Conservation (phyloP, 352 stramenopile genomes). For the Globisporangium nagaii region DNA sequence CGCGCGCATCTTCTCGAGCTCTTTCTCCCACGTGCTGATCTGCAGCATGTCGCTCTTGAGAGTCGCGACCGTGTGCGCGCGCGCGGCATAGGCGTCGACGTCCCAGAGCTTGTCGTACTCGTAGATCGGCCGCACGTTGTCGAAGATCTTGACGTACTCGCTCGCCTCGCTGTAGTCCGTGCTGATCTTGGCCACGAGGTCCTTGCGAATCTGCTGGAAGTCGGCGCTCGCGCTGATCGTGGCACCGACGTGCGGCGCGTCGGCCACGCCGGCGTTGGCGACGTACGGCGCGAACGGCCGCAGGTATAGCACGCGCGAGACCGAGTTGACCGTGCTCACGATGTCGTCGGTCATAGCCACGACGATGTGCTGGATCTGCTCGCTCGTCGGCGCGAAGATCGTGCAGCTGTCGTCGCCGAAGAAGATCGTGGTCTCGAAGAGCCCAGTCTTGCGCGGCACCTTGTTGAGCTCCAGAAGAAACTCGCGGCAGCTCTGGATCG, state of each 20-base stretch:
- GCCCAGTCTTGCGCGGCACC: constrained; percentile 78
- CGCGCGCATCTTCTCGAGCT: constrained; percentile 92
- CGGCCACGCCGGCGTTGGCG: constrained; percentile 42
- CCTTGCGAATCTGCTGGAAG: constrained; percentile 70
- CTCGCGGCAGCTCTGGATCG: constrained; percentile 73
- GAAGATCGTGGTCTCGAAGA: constrained; percentile 92
- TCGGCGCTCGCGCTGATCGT: constrained; percentile 66
- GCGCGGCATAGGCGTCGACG: constrained; percentile 82
- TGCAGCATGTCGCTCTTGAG: constrained; percentile 89
- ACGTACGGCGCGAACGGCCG: constrained; percentile 82
- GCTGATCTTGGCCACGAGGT: constrained; percentile 81
- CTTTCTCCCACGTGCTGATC: constrained; percentile 91
- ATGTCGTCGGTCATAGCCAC: constrained; percentile 87
- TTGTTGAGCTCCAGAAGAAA: constrained; percentile 90
- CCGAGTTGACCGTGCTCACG: constrained; percentile 83
- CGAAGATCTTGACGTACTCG: constrained; percentile 91
- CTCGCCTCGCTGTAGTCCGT: constrained; percentile 83
- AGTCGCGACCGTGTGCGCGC: constrained; percentile 78
- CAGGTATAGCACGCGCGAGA: constrained; percentile 87
- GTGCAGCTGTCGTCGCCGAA: constrained; percentile 82
- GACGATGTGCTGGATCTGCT: constrained; percentile 88
- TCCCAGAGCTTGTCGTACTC: constrained; percentile 90
- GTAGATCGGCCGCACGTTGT: constrained; percentile 90
- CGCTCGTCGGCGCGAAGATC: constrained; percentile 80
- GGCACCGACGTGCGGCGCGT: constrained; percentile 69